These are phyloP conservation scores for Trichomonascaceae sp. DNA, from an alignment of 1,139 yeast genomes.

Conservation along the genomic window DNA sequence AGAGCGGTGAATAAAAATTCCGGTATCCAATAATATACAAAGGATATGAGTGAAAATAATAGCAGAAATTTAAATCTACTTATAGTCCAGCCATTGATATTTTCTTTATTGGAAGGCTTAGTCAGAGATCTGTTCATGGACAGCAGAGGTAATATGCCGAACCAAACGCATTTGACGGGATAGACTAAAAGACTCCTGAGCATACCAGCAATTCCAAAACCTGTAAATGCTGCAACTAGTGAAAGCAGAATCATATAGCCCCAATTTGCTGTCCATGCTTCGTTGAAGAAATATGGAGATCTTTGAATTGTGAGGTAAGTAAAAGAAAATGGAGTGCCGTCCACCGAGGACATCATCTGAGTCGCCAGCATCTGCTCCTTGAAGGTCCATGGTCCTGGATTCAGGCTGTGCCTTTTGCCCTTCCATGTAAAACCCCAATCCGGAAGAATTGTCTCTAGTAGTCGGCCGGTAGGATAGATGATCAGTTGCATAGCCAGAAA, in stretches of 20 bases:
- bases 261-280: conserved; percentile 22
- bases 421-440: conserved; percentile 39
- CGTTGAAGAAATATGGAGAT: conserved; percentile 26
- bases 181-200: conserved; percentile 37
- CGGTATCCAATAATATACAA: conserved; percentile 52
- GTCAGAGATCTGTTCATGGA: conserved; percentile 24
- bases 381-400: conserved; percentile 58
- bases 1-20: conserved; percentile 44
- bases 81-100: conserved; percentile 45
- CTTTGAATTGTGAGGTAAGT: conserved; percentile 28
- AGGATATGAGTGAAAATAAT: conserved; percentile 33
- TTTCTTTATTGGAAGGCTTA: conserved; percentile 39
- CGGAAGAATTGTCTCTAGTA: conserved; percentile 42
- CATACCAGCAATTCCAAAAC: conserved; percentile 49
- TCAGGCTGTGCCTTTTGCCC: conserved; percentile 37
- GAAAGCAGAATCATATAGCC: conserved; percentile 45
- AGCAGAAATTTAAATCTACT: conserved; percentile 43
- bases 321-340: conserved; percentile 38
- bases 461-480: conserved; percentile 46
- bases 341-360: conserved; percentile 38
- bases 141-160: conserved; percentile 30
- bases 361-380: conserved; percentile 65
- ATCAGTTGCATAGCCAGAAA: conserved; percentile 40
- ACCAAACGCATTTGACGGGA: conserved; percentile 35
- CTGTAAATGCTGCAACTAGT: conserved; percentile 47